Conservation (phyloP, 2,329 filamentous ascomycete species). For the Sclerotinia glacialis region DNA sequence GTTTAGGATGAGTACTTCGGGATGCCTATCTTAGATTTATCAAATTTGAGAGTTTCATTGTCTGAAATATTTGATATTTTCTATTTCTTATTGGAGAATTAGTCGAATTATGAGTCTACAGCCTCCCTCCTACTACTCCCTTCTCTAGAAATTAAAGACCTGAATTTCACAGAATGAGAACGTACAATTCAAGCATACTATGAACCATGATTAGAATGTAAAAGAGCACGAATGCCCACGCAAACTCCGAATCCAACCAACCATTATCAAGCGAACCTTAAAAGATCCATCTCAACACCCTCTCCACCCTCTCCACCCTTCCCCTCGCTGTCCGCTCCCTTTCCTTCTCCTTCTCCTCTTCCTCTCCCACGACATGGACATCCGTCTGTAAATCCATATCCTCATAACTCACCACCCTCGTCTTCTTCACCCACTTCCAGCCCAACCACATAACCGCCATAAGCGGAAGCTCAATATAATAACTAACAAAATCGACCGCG, state of each 20-base stretch:
- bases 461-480: conserved; percentile 60
- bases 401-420: conserved; percentile 45
- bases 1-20: too few species aligned
- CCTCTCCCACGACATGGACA: conserved; percentile 41
- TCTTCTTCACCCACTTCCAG: conserved; percentile 54
- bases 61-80: too few species aligned
- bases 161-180: too few species aligned
- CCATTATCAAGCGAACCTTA: conserved; percentile 1
- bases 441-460: conserved; percentile 54
- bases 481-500: conserved; percentile 59
- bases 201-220: neutral
- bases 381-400: conserved; percentile 54
- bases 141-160: too few species aligned
- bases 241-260: neutral
- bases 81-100: too few species aligned
- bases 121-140: too few species aligned
- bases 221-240: neutral
- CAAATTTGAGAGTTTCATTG: too few species aligned
- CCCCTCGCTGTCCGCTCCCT: conserved; percentile 33
- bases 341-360: conserved; percentile 33
- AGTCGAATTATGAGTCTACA: too few species aligned
- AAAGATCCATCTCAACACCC: conserved; percentile 36
- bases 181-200: too few species aligned
- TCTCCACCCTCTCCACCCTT: conserved; percentile 32
- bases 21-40: too few species aligned